Evolutionary conservation across 768 basidiomycete species (phyloP).

Genomic region (Megacollybia marginata): DNA sequence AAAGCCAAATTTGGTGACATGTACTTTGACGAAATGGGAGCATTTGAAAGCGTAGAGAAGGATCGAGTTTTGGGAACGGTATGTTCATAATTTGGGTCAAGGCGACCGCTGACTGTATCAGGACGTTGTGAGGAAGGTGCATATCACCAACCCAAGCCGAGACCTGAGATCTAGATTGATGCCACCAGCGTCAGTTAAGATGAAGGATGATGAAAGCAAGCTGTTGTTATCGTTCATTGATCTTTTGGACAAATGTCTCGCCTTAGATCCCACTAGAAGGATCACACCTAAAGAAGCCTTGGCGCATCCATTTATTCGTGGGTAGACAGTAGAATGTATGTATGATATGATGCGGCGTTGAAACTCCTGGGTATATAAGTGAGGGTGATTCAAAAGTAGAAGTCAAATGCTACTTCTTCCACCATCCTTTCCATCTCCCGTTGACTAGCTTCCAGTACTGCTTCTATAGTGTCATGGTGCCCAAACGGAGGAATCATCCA

Average conservation of each 20-base stretch:
- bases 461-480: background rate
- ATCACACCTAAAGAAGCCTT: slow-evolving; percentile 89
- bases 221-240: slow-evolving; percentile 77
- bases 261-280: slow-evolving; percentile 78
- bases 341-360: no score
- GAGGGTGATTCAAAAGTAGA: background rate
- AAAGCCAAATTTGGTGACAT: slow-evolving; percentile 86
- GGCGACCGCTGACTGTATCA: slow-evolving; percentile 25
- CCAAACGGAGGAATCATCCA: slow-evolving; percentile 6
- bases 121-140: slow-evolving; percentile 77
- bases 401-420: slow-evolving; percentile 6
- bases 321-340: slow-evolving; percentile 17
- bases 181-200: slow-evolving; percentile 68
- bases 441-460: background rate
- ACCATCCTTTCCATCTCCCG: slow-evolving; percentile 4
- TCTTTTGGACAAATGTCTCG: slow-evolving; percentile 83
- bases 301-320: slow-evolving; percentile 77
- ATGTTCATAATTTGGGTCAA: slow-evolving; percentile 26
- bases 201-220: slow-evolving; percentile 87
- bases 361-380: no score
- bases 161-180: slow-evolving; percentile 80
- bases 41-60: slow-evolving; percentile 76
- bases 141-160: slow-evolving; percentile 73
- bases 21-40: slow-evolving; percentile 92
- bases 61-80: slow-evolving; percentile 82